Base-by-base conservation (phyloP, 2,329 filamentous ascomycete genomes). In the Verticillium albo-atrum region DNA sequence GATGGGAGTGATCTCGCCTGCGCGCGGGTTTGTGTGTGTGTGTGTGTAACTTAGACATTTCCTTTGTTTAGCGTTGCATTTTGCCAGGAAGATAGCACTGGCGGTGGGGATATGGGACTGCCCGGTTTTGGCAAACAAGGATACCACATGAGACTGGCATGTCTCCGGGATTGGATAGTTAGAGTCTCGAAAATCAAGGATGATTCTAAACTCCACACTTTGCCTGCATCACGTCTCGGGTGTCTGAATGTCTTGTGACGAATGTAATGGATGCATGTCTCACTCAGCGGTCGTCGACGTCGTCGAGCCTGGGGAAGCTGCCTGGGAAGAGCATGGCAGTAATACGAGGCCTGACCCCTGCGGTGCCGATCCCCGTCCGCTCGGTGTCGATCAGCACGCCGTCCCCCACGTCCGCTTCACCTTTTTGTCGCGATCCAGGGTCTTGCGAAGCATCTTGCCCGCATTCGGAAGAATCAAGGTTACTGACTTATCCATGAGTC, bases 1-100 rank as follows among this genome's bases (percentile, higher is more conserved):
- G 74, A 53, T 74, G 70, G 67, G 76, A 77, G 65, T 78, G 69
- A 75, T 12, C n/a, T 6, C 6, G n/a, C 9, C n/a, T 23, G 20
- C n/a, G n/a, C 14, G 34, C 34, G 34, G 34, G n/a, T n/a, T n/a
- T n/a, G 15, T 23, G 37, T 10, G n/a, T 9, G 17, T 12, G 17
- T 47, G 5, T 12, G 37, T 47, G 37, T n/a, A 47, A 12, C 37
- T 7, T 47, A 47, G 37, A 47, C 37, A 47, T 47, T 47, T 47
- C 37, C 37, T 47, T 47, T 47, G 37, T 47, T 9, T 9, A 47
- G 37, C 37, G 37, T 47, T 47, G 37, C 37, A 37, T 23, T 47
- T 47, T 47, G 37, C 37, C 37, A 47, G 37, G 37, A 47, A 10
- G 37, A 47, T 47, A 47, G 37, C 37, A 47, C 37, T 47, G 37